Conservation (phyloP, 73 alveolate species). For the Symbiodinium natans region DNA sequence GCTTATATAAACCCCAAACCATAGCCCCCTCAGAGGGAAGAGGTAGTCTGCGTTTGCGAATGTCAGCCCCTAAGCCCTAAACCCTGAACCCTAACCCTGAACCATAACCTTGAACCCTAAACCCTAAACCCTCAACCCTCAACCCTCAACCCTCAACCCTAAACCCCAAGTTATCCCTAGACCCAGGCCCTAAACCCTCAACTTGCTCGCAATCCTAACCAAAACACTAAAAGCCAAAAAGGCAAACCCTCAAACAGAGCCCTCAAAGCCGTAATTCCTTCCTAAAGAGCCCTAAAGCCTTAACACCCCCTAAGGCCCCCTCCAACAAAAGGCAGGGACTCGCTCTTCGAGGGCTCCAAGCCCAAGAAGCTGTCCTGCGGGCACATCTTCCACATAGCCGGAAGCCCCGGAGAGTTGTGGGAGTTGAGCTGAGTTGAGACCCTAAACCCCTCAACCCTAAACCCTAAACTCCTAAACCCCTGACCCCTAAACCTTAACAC, state of each 20-base stretch:
- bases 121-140: background rate
- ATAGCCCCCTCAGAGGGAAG: no score
- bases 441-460: background rate
- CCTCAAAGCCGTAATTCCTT: background rate
- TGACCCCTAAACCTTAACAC: background rate
- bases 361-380: constrained; percentile 89
- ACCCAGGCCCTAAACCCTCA: no score
- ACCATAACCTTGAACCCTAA: background rate
- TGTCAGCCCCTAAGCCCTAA: no score
- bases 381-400: constrained; percentile 75
- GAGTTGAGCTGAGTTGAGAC: no score
- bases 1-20: no score
- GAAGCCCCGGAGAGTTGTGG: background rate
- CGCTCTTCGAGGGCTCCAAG: constrained; percentile 89
- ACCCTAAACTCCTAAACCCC: background rate
- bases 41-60: background rate
- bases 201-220: no score
- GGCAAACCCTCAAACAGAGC: no score
- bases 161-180: no score
- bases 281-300: background rate
- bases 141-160: background rate
- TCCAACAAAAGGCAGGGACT: constrained; percentile 40
- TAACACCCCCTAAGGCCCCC: no score
- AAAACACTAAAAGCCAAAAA: no score
- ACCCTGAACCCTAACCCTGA: background rate